Evolutionary conservation across 2,329 filamentous ascomycete species (phyloP), one percentile per base, ranked within the genome.

Genomic region (Dactylellina leptospora): DNA sequence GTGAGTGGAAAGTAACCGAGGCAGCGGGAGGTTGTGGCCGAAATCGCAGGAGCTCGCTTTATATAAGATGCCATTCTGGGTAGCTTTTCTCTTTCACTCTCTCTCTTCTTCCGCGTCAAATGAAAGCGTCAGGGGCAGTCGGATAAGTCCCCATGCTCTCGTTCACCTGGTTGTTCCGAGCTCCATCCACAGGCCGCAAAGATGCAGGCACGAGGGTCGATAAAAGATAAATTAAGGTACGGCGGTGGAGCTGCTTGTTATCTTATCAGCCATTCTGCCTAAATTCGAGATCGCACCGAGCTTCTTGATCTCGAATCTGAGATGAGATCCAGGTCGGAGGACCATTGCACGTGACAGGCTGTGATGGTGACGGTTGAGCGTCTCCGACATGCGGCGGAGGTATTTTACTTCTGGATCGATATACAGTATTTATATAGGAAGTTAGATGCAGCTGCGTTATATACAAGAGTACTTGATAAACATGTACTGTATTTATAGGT

Each of bases 41-140:
- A 68, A 68, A 68, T 68, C 62, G 62, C 62, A 59, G 54, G 62
- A 68, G 62, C 62, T 68, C 62, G 27, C 44, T 68, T 68, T 60
- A 54, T 68, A 60, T 68, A 53, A 58, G 27, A 55, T 53, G 48
- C 28, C 30, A 2, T 23, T 38, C 30, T n/a, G 18, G 30, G 48
- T 53, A 53, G 28, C 48, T 53, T 36, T 20, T 36, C 28, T 30
- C 33, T 56, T n/a, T 38, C n/a, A n/a, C n/a, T n/a, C n/a, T n/a
- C n/a, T n/a, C n/a, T n/a, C n/a, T n/a, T n/a, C n/a, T n/a, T n/a
- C 45, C 23, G 33, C 30, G 50, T 62, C 58, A 50, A 62, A 53
- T 28, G 58, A 63, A 54, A 51, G 16, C 22, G 50, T 27, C 28
- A 51, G 54, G 54, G 54, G 45, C 11, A 68, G 62, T 66, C 62